These are phyloP conservation scores for Penicillium expansum DNA, from an alignment of 2,329 filamentous ascomycete species.

Conservation along the genomic window DNA sequence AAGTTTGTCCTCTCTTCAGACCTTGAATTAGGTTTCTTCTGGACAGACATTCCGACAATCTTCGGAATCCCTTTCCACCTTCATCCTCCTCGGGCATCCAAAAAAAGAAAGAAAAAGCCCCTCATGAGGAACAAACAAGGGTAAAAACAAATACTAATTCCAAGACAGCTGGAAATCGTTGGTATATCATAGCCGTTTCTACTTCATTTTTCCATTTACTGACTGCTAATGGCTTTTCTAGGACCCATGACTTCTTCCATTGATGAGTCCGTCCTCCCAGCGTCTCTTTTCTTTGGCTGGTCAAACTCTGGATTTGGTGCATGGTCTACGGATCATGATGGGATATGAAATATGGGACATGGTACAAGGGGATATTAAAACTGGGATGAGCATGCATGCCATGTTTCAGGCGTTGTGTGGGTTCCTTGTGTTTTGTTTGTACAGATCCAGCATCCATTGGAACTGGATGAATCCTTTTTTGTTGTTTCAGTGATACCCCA, in stretches of 20 bases:
- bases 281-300: neutral
- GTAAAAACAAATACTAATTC: neutral
- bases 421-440: neutral
- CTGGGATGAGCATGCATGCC: neutral
- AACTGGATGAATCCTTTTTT: neutral
- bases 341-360: neutral
- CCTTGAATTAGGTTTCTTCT: neutral
- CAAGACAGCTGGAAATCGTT: neutral
- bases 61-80: neutral
- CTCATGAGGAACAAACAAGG: neutral
- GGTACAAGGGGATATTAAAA: slow-evolving; percentile 4
- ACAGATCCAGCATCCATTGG: neutral
- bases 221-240: neutral
- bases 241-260: neutral
- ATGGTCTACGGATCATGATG: neutral
- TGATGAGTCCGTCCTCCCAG: neutral
- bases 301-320: neutral
- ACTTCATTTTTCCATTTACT: neutral
- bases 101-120: neutral
- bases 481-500: slow-evolving; percentile 4
- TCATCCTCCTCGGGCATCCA: neutral
- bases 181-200: neutral
- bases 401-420: neutral
- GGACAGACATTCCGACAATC: neutral
- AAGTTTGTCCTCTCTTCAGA: neutral